Evolutionary conservation across 768 basidiomycete species (phyloP), one percentile per base, ranked within the genome.

Genomic region (Dentipellis fragilis): DNA sequence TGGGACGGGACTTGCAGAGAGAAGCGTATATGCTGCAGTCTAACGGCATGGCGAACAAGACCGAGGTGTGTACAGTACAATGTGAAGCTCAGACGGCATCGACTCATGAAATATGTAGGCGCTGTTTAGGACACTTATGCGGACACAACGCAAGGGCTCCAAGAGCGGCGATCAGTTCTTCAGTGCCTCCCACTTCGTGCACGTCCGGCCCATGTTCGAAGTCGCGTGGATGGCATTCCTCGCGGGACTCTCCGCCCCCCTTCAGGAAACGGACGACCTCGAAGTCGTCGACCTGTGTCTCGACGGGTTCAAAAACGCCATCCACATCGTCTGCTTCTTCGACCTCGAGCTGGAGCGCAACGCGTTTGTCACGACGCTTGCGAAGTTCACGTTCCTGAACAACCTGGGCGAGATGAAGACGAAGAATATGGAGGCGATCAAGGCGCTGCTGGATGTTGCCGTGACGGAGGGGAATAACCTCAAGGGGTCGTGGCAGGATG

Each of bases 361-460:
- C 64, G 96, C 94, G 0, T 99, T 98, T 66, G 93, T 99, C 47
- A 93, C 94, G 17, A 99, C 96, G 0, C 75, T 99, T 17, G 85
- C 79, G 38, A 99, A 98, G 68, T 97, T 98, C 69, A 99, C 96
- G 0, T 96, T 96, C 77, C 76, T 98, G 59, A 97, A 90, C 69
- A 98, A 99, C 66, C 73, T 98, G 4, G 93, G 93, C 54, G 96
- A 98, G 75, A 99, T 99, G 96, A 94, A 93, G 72, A 79, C 91
- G 36, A 98, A 98, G 76, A 98, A 98, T 66, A 96, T 99, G 83
- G 96, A 98, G 67, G 96, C 95, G 6, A 97, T 99, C 73, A 98
- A 97, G 70, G 73, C 91, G 2, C 75, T 99, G 52, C 74, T 99
- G 10, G 96, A 98, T 65, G 83, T 99, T 46, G 95, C 96, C 14